Conservation (phyloP, 768 basidiomycete genomes). For the Pisolithus microcarpus region DNA sequence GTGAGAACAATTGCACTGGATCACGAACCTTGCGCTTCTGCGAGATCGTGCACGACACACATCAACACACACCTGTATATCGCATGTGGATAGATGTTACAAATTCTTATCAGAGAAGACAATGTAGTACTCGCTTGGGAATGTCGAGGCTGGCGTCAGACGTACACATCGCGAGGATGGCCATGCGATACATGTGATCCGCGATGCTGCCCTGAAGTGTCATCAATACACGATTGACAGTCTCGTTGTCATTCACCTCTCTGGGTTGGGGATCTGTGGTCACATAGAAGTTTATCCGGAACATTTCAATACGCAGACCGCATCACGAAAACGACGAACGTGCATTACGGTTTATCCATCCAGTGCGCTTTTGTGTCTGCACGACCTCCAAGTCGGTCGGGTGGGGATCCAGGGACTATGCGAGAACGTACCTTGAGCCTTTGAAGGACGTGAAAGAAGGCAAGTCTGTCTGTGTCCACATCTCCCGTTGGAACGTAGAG, state of each 20-base stretch:
- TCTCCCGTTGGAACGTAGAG: conserved; percentile 51
- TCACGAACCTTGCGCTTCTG: conserved; percentile 78
- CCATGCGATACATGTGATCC: conserved; percentile 98
- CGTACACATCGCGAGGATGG: conserved; percentile 83
- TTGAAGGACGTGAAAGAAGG: conserved; percentile 87
- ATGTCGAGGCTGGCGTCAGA: conserved; percentile 68
- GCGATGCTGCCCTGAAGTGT: conserved; percentile 54
- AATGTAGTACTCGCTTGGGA: conserved; percentile 48
- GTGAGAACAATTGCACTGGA: not conserved
- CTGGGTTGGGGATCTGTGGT: conserved; percentile 67
- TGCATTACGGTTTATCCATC: conserved; percentile 79
- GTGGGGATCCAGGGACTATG: not conserved
- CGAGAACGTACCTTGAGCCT: conserved; percentile 63
- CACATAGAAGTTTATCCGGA: not conserved
- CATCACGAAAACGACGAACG: conserved; percentile 1
- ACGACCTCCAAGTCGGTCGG: not conserved
- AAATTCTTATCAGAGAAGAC: not conserved
- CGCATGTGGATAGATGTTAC: not conserved
- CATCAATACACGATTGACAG: not conserved
- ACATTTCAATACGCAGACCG: not conserved
- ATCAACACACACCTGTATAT: conserved; percentile 73
- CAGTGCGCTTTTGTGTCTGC: conserved; percentile 91
- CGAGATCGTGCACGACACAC: conserved; percentile 88
- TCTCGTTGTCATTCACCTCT: conserved; percentile 48
- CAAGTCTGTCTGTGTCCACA: conserved; percentile 59